Percentiles rank a stretch among this genome's conserved stretches.
Conservation (phyloP, 1,284 basidiomycete species). For the Rugosomyces carneus region DNA sequence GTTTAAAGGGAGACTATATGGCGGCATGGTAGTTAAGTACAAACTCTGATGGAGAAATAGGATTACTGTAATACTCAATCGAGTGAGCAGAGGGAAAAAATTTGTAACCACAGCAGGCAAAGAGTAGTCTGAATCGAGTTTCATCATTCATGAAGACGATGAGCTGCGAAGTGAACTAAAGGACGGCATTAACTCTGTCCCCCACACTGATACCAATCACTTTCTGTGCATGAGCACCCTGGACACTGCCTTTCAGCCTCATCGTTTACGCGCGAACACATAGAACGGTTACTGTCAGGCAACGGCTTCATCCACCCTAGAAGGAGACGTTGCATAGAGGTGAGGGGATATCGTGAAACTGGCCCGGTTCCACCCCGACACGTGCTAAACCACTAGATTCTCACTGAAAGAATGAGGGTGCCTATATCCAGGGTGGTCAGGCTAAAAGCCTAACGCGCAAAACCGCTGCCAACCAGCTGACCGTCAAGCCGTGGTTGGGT, state of each 20-base stretch:
- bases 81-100: conserved; percentile 25
- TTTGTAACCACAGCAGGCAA: conserved; percentile 30
- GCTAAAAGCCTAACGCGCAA: neutral
- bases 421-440: conserved; percentile 9
- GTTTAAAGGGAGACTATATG: conserved; percentile 13
- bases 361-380: too few relatives aligned
- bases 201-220: conserved; percentile 5
- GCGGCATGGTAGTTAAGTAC: conserved; percentile 6
- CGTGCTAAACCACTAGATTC: too few relatives aligned
- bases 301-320: too few relatives aligned
- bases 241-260: conserved; percentile 1
- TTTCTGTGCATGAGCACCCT: conserved; percentile 17
- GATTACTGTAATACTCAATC: too few relatives aligned
- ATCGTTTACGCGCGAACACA: too few relatives aligned
- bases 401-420: too few relatives aligned
- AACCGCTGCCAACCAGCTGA: neutral
- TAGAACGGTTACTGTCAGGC: too few relatives aligned
- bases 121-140: conserved; percentile 44
- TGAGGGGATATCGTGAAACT: too few relatives aligned
- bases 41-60: too few relatives aligned
- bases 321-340: too few relatives aligned
- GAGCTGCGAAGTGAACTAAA: conserved; percentile 40
- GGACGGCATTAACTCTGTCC: conserved; percentile 21
- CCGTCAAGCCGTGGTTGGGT: neutral
- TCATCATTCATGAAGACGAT: conserved; percentile 19